Percentiles rank a stretch among this genome's conserved stretches.
Evolutionary conservation across 768 basidiomycete species (phyloP).

Genomic region (Lactarius evosmus): DNA sequence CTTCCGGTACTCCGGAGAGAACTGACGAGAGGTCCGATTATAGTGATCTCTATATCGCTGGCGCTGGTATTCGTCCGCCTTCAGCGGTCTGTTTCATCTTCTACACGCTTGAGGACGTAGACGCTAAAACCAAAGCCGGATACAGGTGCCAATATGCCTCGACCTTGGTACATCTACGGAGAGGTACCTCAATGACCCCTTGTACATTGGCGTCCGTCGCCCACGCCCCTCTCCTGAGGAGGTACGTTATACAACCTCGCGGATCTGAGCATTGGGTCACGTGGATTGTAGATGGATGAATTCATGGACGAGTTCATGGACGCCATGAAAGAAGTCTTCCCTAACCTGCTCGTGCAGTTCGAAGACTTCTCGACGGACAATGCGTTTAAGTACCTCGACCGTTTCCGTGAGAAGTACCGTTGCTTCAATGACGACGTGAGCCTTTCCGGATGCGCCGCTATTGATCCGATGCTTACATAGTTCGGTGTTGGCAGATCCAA

Average conservation of each 20-base stretch:
- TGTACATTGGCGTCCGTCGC: conserved; percentile 81
- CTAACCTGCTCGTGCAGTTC: conserved; percentile 82
- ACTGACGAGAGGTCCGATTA: conserved; percentile 10
- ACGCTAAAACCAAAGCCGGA: not conserved
- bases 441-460: conserved; percentile 24
- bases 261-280: conserved; percentile 38
- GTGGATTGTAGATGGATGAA: conserved; percentile 62
- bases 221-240: conserved; percentile 32
- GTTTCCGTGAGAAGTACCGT: conserved; percentile 70
- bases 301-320: conserved; percentile 95
- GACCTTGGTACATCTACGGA: conserved; percentile 90
- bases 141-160: conserved; percentile 60
- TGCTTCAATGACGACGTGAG: conserved; percentile 90
- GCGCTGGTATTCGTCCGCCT: conserved; percentile 61
- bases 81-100: conserved; percentile 52
- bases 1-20: conserved; percentile 3
- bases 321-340: conserved; percentile 72
- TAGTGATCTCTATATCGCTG: conserved; percentile 15
- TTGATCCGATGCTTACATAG: not conserved
- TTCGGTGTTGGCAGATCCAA: conserved; percentile 20
- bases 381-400: conserved; percentile 80
- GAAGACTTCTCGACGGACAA: conserved; percentile 94
- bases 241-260: conserved; percentile 8
- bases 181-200: conserved; percentile 74
- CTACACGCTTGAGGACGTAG: not conserved